Percentiles rank a stretch among this genome's conserved stretches.
Evolutionary conservation across 148 eudicot species (phyloP).

Genomic region (Cornus florida): DNA sequence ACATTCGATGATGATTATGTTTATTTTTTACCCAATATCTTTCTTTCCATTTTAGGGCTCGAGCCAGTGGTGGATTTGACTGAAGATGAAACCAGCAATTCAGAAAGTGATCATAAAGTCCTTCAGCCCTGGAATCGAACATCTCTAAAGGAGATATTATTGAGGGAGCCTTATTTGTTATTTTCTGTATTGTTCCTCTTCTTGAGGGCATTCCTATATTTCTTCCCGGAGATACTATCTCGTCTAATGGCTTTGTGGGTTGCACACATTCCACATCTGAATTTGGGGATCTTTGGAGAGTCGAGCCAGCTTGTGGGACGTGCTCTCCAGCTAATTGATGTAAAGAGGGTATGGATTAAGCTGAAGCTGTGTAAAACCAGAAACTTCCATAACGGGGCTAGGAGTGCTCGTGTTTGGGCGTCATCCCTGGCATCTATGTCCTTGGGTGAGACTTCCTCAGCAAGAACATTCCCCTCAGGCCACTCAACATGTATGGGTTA

Average conservation of each 20-base stretch:
- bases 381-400: conserved; percentile 41
- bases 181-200: conserved; percentile 34
- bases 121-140: conserved; percentile 30
- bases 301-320: conserved; percentile 41
- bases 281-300: conserved; percentile 40
- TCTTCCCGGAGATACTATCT: conserved; percentile 35
- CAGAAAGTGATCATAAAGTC: conserved; percentile 6
- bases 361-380: conserved; percentile 41
- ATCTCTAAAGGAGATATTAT: conserved; percentile 30
- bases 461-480: conserved; percentile 19
- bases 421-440: conserved; percentile 50
- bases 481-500: conserved; percentile 10
- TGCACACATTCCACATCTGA: conserved; percentile 23
- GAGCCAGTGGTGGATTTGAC: conserved; percentile 25
- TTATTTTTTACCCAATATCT: not conserved
- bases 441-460: conserved; percentile 40
- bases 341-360: conserved; percentile 39
- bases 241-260: conserved; percentile 33
- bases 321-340: conserved; percentile 30
- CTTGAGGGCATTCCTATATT: conserved; percentile 33
- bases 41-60: conserved; percentile 25
- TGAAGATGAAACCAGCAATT: conserved; percentile 8
- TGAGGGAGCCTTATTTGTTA: conserved; percentile 38
- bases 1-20: too few species aligned
- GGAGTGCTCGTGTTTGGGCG: conserved; percentile 49